A percentile compares a stretch with the other conserved stretches of the same genome.
These are phyloP conservation scores for Populus hybrid DNA, from an alignment of 441 rosid genomes.

Conservation along the genomic window DNA sequence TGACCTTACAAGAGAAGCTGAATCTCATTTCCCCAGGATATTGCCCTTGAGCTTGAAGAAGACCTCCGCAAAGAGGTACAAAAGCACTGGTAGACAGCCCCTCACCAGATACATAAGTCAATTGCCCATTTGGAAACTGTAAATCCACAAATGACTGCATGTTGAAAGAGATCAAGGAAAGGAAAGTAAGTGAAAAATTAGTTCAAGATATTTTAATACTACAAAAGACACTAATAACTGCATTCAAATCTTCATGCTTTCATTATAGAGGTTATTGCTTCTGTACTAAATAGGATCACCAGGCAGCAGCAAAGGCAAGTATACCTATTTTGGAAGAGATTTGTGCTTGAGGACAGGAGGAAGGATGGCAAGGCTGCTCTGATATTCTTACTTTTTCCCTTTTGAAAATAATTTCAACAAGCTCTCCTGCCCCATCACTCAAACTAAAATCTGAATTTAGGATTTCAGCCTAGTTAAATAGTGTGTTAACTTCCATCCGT, in stretches of 20 bases:
- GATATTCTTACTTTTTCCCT: background rate
- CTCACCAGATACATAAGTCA: constrained; percentile 88
- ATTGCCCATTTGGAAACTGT: constrained; percentile 93
- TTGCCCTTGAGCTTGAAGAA: constrained; percentile 97
- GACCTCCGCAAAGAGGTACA: constrained; percentile 79
- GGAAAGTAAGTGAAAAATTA: constrained; percentile 3
- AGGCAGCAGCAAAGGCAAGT: background rate
- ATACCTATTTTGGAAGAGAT: too few relatives aligned
- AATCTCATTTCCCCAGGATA: constrained; percentile 97
- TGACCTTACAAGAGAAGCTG: constrained; percentile 86
- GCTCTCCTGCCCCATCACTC: background rate
- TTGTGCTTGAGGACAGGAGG: background rate
- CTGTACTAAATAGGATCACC: background rate
- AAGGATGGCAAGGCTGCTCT: background rate
- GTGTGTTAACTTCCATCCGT: background rate
- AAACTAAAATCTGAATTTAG: background rate
- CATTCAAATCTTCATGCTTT: background rate
- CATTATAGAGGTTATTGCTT: background rate
- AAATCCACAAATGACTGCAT: constrained; percentile 85
- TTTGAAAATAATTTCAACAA: background rate
- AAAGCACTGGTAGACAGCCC: constrained; percentile 91
- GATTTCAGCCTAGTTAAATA: background rate
- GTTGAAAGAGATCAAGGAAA: constrained; percentile 11
- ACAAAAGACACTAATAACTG: background rate
- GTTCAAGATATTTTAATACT: constrained; percentile 8